Conservation (phyloP, 345 rosid genomes). For the Brassica juncea region DNA sequence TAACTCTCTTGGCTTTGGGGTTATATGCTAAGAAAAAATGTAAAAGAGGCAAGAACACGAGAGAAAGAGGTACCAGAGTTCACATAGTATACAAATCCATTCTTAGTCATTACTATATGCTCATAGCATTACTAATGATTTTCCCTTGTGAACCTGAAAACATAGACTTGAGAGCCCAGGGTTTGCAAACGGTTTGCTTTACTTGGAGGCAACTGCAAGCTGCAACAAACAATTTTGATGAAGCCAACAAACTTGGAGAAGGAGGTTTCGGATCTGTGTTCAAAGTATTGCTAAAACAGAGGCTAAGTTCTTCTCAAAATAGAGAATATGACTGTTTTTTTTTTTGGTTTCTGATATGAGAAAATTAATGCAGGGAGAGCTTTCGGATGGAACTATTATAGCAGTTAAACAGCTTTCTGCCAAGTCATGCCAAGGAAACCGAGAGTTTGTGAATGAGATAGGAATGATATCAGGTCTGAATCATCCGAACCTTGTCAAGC, state of each 20-base stretch:
- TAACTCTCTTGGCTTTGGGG: slow-evolving; percentile 24
- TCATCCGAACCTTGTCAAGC: neutral
- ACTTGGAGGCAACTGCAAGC: slow-evolving; percentile 29
- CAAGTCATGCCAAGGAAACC: neutral
- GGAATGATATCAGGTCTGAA: neutral
- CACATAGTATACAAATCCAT: neutral
- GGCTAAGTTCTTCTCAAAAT: neutral
- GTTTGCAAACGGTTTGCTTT: slow-evolving; percentile 19
- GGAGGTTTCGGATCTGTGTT: slow-evolving; percentile 34
- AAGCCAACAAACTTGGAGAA: slow-evolving; percentile 37
- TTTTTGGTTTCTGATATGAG: neutral
- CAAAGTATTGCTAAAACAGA: slow-evolving; percentile 16
- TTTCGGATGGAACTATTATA: neutral
- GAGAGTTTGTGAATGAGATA: neutral
- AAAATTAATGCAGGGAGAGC: neutral
- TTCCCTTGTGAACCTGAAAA: neutral
- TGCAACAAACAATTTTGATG: slow-evolving; percentile 34
- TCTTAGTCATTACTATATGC: neutral
- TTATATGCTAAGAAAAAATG: slow-evolving; percentile 39
- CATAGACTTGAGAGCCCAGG: slow-evolving; percentile 4
- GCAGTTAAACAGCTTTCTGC: neutral
- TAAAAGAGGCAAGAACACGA: neutral
- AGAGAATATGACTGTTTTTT: neutral
- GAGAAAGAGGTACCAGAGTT: slow-evolving; percentile 1
- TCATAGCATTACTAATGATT: neutral